Base-by-base conservation (phyloP, 2,329 filamentous ascomycete genomes). In the Gyromitra esculenta region DNA sequence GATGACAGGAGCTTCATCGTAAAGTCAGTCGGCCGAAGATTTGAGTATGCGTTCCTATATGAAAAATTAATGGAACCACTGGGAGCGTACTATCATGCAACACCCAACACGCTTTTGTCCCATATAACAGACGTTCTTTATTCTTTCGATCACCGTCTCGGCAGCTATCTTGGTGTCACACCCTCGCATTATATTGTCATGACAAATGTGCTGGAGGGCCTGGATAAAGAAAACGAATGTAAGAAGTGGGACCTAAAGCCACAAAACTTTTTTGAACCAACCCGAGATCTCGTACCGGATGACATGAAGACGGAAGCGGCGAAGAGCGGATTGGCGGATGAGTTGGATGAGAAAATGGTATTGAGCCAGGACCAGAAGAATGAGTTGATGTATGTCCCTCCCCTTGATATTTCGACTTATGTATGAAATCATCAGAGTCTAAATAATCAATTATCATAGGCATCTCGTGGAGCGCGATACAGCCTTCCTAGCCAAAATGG, bases 161-260 rank as follows among this genome's bases (percentile, higher is more conserved):
- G 80, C 15, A 71, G 75, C n/a, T 76, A 64, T 45, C 50, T 81
- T 21, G 78, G 79, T 2, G 6, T 81, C 35, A 79, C 79, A 1
- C 80, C 79, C 43, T 77, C 77, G 13, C 80, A 81, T 63, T 81
- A 81, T 66, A 77, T 81, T 21, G 72, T 81, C 9, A 81, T 81
- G 79, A 60, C 73, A 54, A 81, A 81, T 54, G 57, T 78, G 39
- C 66, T 81, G 21, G 71, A 78, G 54, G 76, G 75, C 41, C 59
- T 80, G 59, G 80, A 81, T 60, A 75, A 64, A 54, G 75, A 77
- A 59, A 78, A 74, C 11, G 80, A 77, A 5, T 79, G 79, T 64
- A 62, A 62, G n/a, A 80, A 81, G 39, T 81, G 79, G 80, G 79
- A 81, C 78, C 69, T 81, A 52, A 81, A 81, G 57, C 79, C 78